Evolutionary conservation across 441 rosid species (phyloP).

Genomic region (Oxalis stricta): DNA sequence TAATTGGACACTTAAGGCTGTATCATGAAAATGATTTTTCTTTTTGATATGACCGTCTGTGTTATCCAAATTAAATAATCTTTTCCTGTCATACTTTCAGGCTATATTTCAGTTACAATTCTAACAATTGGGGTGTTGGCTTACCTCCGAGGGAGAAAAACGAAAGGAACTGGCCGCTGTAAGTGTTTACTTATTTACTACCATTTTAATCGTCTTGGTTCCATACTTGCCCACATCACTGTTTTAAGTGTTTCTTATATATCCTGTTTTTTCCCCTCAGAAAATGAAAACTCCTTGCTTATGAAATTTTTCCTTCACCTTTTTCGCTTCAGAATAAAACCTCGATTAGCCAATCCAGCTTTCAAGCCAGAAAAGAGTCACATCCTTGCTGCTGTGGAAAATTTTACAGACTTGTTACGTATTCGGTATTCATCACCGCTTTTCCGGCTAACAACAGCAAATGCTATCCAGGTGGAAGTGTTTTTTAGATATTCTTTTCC

Average conservation of each 20-base stretch:
- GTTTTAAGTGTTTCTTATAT: not conserved
- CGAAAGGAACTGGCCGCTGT: constrained; percentile 76
- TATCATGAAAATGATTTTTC: no score
- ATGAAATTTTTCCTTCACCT: constrained; percentile 3
- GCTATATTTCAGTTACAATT: constrained; percentile 69
- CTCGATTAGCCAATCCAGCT: constrained; percentile 74
- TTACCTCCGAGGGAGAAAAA: constrained; percentile 90
- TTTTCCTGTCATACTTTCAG: constrained; percentile 30
- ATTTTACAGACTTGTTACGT: constrained; percentile 48
- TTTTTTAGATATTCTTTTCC: not conserved
- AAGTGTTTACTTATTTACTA: constrained; percentile 22
- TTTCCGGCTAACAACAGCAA: constrained; percentile 63
- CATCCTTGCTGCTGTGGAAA: constrained; percentile 61
- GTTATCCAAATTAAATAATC: no score
- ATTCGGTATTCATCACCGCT: constrained; percentile 91
- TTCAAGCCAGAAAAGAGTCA: constrained; percentile 74
- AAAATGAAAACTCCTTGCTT: not conserved
- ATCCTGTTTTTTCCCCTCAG: not conserved
- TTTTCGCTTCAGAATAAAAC: constrained; percentile 43
- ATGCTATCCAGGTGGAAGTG: constrained; percentile 62
- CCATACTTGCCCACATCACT: not conserved
- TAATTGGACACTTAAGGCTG: no score
- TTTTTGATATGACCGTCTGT: no score
- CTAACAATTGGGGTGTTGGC: constrained; percentile 92
- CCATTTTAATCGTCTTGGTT: not conserved